Evolutionary conservation across 192 early-diverging fungal species (phyloP).

Genomic region (Coemansia sp.): DNA sequence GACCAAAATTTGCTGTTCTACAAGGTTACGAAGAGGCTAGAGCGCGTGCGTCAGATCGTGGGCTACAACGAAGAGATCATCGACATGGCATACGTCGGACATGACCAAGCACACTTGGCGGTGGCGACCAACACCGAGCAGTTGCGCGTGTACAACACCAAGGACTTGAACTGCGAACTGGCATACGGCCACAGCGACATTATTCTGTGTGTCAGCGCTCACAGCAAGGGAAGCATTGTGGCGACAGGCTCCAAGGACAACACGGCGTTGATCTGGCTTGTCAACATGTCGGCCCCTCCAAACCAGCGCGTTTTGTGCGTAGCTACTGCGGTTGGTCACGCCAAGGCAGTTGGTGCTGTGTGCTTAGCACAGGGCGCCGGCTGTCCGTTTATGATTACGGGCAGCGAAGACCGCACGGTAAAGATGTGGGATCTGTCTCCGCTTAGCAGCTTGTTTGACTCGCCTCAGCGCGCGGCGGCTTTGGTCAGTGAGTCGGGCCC

Average conservation of each 20-base stretch:
- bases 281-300: conserved; percentile 60
- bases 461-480: conserved; percentile 10
- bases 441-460: conserved; percentile 27
- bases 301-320: conserved; percentile 61
- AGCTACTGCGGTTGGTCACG: conserved; percentile 84
- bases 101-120: conserved; percentile 69
- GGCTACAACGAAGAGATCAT: conserved; percentile 98
- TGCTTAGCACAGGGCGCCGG: conserved; percentile 66
- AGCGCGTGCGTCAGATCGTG: conserved; percentile 77
- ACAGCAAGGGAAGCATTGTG: conserved; percentile 64
- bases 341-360: conserved; percentile 89
- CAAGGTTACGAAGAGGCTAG: conserved; percentile 52
- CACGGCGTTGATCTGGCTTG: conserved; percentile 76
- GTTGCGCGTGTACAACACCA: conserved; percentile 81
- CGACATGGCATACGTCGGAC: conserved; percentile 77
- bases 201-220: conserved; percentile 75
- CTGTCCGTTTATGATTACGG: conserved; percentile 71
- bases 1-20: conserved; percentile 93
- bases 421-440: conserved; percentile 87
- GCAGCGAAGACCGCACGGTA: conserved; percentile 91
- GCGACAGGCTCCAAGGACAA: conserved; percentile 93
- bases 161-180: conserved; percentile 76
- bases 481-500: conserved; percentile 17
- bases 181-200: conserved; percentile 88
- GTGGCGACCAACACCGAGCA: conserved; percentile 94